These are phyloP conservation scores for Heteromeles arbutifolia DNA, from an alignment of 306 rosid species.

Conservation along the genomic window DNA sequence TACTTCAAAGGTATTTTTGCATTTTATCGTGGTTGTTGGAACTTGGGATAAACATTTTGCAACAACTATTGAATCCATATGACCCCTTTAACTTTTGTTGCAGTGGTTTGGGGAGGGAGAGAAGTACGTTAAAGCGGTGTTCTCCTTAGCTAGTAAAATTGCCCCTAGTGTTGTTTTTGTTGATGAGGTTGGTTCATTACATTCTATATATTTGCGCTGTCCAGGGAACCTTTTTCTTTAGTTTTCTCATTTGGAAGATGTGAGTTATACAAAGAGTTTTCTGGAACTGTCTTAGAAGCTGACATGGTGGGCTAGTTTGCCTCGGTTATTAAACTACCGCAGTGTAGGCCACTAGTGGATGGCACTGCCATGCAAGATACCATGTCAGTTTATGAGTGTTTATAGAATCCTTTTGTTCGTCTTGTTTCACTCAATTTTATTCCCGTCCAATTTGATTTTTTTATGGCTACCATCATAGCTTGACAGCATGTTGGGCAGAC, in stretches of 20 bases:
- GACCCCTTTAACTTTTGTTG: conserved; percentile 18
- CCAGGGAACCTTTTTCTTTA: not conserved
- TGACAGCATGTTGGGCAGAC: conserved; percentile 96
- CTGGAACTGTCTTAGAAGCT: too few species aligned
- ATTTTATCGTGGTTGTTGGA: not conserved
- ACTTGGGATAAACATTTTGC: not conserved
- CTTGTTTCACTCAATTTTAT: not conserved
- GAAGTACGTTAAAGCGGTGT: conserved; percentile 90
- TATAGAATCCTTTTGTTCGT: not conserved
- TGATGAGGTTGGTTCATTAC: conserved; percentile 67
- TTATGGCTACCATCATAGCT: conserved; percentile 47
- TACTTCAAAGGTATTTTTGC: conserved; percentile 68
- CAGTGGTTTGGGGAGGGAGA: conserved; percentile 99
- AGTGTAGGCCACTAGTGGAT: not conserved
- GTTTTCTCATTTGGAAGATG: not conserved
- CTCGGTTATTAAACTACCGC: not conserved
- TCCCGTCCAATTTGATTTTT: not conserved
- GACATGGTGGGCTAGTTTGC: too few species aligned
- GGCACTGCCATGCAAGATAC: not conserved
- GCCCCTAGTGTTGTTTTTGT: conserved; percentile 94
- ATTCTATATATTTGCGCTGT: not conserved
- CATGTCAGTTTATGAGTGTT: not conserved
- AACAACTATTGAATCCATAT: not conserved
- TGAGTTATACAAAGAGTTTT: not conserved
- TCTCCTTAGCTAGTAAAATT: conserved; percentile 92